Evolutionary conservation across 331 rosid genomes (phyloP).

Genomic region (Quercus phellos): DNA sequence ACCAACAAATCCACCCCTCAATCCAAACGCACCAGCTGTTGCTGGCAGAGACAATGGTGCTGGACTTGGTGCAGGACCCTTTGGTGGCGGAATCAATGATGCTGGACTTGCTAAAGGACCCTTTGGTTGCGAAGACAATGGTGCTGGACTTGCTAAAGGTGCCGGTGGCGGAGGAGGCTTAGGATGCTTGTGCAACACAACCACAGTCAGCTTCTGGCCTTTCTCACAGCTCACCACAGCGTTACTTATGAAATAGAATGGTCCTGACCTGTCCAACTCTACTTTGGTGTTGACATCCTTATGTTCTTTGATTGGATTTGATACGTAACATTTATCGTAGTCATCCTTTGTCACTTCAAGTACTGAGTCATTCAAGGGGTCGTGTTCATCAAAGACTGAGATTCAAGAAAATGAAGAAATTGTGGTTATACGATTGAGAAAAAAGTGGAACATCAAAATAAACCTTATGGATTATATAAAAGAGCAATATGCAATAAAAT

Average conservation of each 20-base stretch:
- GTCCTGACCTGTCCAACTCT: conserved; percentile 1
- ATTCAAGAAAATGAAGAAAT: not conserved
- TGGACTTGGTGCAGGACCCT: not conserved
- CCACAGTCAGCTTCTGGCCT: conserved; percentile 17
- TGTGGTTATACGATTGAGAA: not conserved
- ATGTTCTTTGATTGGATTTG: conserved; percentile 1
- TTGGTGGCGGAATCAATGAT: too few relatives aligned
- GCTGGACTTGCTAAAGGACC: too few relatives aligned
- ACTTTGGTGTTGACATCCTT: not conserved
- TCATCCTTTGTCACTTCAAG: conserved; percentile 16
- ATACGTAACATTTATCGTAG: conserved; percentile 5
- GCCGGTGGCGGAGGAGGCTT: not conserved
- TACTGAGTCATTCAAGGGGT: not conserved
- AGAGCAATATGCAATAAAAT: not conserved
- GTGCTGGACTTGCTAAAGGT: too few relatives aligned
- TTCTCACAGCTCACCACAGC: conserved; percentile 9
- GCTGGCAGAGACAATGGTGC: not conserved
- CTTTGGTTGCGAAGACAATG: too few relatives aligned
- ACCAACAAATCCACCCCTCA: not conserved
- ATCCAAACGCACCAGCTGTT: not conserved
- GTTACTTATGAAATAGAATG: conserved; percentile 19
- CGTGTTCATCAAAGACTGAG: not conserved
- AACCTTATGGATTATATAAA: not conserved
- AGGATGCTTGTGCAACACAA: not conserved
- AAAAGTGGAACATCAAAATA: not conserved